Conservation (phyloP, 176 grass and related monocot species). For the Aechmea fasciata region DNA sequence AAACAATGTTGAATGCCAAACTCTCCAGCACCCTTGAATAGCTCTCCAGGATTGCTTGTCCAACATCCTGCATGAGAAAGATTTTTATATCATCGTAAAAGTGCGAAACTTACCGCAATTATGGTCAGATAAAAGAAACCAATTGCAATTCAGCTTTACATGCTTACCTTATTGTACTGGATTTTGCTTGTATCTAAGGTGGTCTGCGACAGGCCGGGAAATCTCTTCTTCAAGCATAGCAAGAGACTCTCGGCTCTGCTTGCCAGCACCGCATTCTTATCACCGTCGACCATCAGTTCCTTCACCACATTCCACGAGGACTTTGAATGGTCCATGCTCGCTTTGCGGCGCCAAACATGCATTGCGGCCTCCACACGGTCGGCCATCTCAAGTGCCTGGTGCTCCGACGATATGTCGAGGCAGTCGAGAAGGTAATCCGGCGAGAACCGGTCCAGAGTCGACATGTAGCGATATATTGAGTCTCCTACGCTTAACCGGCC, state of each 20-base stretch:
- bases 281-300: constrained; percentile 56
- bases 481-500: constrained; percentile 71
- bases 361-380: constrained; percentile 87
- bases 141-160: not conserved
- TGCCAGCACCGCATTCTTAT: constrained; percentile 76
- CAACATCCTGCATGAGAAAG: constrained; percentile 48
- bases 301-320: constrained; percentile 73
- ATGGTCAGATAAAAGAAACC: no score
- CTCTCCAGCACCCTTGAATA: constrained; percentile 96
- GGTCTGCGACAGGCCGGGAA: constrained; percentile 79
- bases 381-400: constrained; percentile 71
- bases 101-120: no score
- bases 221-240: constrained; percentile 75
- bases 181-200: constrained; percentile 98
- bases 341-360: constrained; percentile 94
- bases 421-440: constrained; percentile 68
- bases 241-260: constrained; percentile 64
- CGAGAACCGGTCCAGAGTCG: constrained; percentile 54
- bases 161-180: constrained; percentile 82
- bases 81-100: not conserved
- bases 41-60: constrained; percentile 92
- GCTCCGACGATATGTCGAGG: constrained; percentile 70
- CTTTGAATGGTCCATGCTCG: constrained; percentile 42
- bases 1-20: constrained; percentile 84
- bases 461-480: constrained; percentile 57